A percentile compares a stretch with the other conserved stretches of the same genome.
phyloP scores from a whole-genome alignment of 371 early-diverging fungal genomes.

The Coemansia sp. region DNA sequence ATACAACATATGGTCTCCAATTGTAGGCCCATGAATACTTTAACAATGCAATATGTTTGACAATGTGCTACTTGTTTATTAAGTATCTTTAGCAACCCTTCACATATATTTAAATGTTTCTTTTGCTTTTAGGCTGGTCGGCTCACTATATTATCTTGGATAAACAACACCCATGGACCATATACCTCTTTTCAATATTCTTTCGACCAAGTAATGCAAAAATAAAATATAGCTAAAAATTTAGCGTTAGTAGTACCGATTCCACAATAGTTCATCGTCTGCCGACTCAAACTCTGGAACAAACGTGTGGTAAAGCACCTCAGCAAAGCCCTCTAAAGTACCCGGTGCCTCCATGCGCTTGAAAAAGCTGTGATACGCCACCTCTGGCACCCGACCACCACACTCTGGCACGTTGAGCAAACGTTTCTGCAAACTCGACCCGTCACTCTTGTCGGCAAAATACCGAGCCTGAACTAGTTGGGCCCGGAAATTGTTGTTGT shows the following conservation, averaged over 20 bases:
- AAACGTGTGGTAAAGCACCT: slow-evolving; percentile 26
- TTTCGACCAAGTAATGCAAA: no score
- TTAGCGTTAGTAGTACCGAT: slow-evolving; percentile 28
- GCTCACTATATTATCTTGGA: no score
- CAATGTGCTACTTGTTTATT: no score
- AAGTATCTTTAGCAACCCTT: no score
- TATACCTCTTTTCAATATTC: no score
- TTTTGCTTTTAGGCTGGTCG: no score
- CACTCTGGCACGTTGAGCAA: slow-evolving; percentile 13
- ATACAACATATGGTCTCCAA: no score
- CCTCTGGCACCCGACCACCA: slow-evolving; percentile 23
- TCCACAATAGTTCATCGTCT: slow-evolving; percentile 33
- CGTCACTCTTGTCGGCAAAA: slow-evolving; percentile 4
- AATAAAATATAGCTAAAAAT: no score
- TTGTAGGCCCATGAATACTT: no score
- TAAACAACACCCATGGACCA: no score
- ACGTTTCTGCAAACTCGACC: not conserved
- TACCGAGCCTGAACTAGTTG: slow-evolving; percentile 29
- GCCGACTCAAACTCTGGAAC: slow-evolving; percentile 23
- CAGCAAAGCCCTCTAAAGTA: slow-evolving; percentile 30
- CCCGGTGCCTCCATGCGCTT: slow-evolving; percentile 32
- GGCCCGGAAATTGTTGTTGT: slow-evolving; percentile 69
- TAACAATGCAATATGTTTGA: no score
- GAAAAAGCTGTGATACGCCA: slow-evolving; percentile 41
- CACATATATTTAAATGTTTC: no score